Evolutionary conservation across 345 rosid genomes (phyloP).

Genomic region (Lumnitzera racemosa): DNA sequence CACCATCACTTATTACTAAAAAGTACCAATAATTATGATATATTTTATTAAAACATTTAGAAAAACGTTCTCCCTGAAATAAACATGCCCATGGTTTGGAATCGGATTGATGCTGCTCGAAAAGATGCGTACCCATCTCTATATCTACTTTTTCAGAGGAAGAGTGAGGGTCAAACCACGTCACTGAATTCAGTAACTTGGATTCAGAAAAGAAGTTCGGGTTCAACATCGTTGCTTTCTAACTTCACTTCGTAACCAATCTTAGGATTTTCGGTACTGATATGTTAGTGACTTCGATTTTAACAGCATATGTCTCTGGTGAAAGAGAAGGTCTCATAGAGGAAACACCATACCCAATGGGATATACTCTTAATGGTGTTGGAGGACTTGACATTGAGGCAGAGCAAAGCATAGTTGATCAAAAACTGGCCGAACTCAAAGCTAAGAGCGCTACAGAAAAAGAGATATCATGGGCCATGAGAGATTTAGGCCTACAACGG

Average conservation of each 20-base stretch:
- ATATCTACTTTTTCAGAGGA: no score
- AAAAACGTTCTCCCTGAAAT: no score
- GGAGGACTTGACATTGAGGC: conserved; percentile 21
- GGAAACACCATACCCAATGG: conserved; percentile 29
- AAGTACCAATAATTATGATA: no score
- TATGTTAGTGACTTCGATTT: not conserved
- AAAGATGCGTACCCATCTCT: no score
- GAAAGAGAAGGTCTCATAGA: conserved; percentile 31
- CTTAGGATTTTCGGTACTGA: no score
- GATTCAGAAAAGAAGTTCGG: no score
- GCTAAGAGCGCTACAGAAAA: conserved; percentile 15
- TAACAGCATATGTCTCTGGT: conserved; percentile 57
- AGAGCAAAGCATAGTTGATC: conserved; percentile 25
- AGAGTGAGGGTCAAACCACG: no score
- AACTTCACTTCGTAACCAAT: not conserved
- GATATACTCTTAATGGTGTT: conserved; percentile 30
- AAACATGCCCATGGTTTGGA: no score
- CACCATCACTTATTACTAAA: no score
- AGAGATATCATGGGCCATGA: conserved; percentile 26
- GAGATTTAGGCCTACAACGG: conserved; percentile 45
- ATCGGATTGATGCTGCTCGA: no score
- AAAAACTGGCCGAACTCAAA: conserved; percentile 23
- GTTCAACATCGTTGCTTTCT: not conserved
- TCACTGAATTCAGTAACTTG: no score
- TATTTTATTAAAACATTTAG: no score